phyloP scores from a whole-genome alignment of 2,329 filamentous ascomycete genomes.

The Aspergillus fumigatiaffinis region DNA sequence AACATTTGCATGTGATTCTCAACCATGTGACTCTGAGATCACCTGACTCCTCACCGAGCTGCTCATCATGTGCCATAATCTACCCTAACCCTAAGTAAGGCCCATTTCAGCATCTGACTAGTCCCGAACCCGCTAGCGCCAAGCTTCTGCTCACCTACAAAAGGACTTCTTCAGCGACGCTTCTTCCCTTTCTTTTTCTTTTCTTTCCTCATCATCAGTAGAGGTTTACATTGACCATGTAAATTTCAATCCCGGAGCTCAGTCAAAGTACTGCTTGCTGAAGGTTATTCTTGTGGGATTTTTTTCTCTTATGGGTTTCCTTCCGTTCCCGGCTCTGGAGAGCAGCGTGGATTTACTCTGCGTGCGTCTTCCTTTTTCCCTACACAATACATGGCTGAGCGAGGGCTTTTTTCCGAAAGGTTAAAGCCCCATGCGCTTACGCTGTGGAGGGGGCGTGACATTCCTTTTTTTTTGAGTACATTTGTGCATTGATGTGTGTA shows the following conservation, averaged over 20 bases:
- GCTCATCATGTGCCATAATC: rapidly evolving
- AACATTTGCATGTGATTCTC: slow-evolving; percentile 16
- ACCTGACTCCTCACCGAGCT: not conserved
- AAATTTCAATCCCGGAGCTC: slow-evolving; percentile 47
- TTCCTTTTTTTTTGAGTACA: slow-evolving; percentile 21
- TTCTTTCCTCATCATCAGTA: slow-evolving; percentile 48
- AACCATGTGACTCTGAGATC: slow-evolving; percentile 8
- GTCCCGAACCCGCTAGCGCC: slow-evolving; percentile 22
- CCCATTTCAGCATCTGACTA: slow-evolving; percentile 11
- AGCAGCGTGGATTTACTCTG: slow-evolving; percentile 18
- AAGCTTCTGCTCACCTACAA: slow-evolving; percentile 22
- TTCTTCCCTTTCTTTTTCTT: slow-evolving; percentile 31
- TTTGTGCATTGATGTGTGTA: slow-evolving; percentile 7
- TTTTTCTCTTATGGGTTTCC: slow-evolving; percentile 43
- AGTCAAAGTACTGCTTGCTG: slow-evolving; percentile 46
- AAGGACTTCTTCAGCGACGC: slow-evolving; percentile 14
- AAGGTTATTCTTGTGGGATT: slow-evolving; percentile 45
- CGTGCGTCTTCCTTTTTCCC: slow-evolving; percentile 43
- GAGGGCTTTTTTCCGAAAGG: slow-evolving; percentile 38
- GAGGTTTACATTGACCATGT: slow-evolving; percentile 49
- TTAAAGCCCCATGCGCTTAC: slow-evolving; percentile 38
- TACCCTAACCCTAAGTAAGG: slow-evolving; percentile 16
- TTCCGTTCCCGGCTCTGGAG: slow-evolving; percentile 50
- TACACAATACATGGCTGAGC: slow-evolving; percentile 41
- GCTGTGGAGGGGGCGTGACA: slow-evolving; percentile 49